A percentile compares a stretch with the other conserved stretches of the same genome.
These are phyloP conservation scores for Wickerhamomyces subpelliculosus DNA, from an alignment of 805 yeast genomes.

Conservation along the genomic window DNA sequence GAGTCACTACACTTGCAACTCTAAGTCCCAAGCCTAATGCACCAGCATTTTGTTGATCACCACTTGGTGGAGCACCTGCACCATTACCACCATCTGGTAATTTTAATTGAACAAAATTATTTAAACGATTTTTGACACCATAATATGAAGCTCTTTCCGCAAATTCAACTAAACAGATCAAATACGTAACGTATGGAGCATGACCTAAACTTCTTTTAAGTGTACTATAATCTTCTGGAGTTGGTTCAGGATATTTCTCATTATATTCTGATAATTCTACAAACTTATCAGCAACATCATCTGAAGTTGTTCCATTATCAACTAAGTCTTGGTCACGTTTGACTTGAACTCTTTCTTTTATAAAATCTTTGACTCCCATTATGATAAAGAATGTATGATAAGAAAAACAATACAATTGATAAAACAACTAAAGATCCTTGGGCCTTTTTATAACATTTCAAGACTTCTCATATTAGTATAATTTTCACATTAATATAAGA, in stretches of 20 bases:
- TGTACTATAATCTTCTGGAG: constrained; percentile 31
- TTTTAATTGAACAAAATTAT: constrained; percentile 62
- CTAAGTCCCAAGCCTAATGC: constrained; percentile 50
- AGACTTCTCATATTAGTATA: too few species aligned
- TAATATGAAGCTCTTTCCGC: constrained; percentile 75
- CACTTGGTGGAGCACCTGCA: constrained; percentile 6
- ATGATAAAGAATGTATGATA: too few species aligned
- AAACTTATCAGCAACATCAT: too few species aligned
- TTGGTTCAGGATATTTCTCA: constrained; percentile 23
- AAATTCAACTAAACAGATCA: constrained; percentile 59
- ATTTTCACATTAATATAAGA: too few species aligned
- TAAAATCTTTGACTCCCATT: too few species aligned
- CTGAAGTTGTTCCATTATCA: too few species aligned
- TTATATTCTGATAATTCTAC: neutral
- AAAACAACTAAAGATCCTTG: too few species aligned
- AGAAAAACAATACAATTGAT: too few species aligned
- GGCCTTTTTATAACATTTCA: too few species aligned
- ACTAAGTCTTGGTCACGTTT: too few species aligned
- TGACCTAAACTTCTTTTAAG: constrained; percentile 33
- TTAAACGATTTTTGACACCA: constrained; percentile 68
- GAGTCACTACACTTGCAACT: constrained; percentile 66
- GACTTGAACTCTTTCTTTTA: too few species aligned
- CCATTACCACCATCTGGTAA: constrained; percentile 29
- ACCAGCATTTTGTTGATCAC: constrained; percentile 26
- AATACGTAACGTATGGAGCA: constrained; percentile 39